These are phyloP conservation scores for Ceratocystis papillata DNA, from an alignment of 2,329 filamentous ascomycete species.

Conservation along the genomic window DNA sequence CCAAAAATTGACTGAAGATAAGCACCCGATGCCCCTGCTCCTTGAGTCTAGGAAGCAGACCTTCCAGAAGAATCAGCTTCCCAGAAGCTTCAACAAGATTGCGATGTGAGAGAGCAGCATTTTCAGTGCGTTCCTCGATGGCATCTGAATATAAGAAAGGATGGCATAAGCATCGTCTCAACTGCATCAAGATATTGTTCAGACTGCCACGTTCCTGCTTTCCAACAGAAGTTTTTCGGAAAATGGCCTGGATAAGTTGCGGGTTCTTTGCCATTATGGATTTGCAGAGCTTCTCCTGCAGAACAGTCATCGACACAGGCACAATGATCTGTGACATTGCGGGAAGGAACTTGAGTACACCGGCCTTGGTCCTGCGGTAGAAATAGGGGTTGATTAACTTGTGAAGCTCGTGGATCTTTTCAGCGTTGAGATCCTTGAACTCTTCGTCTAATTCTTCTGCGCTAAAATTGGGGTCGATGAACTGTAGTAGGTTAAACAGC, in stretches of 20 bases:
- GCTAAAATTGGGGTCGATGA: conserved; percentile 62
- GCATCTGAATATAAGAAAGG: conserved; percentile 87
- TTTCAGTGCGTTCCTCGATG: conserved; percentile 70
- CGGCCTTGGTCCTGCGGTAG: conserved; percentile 68
- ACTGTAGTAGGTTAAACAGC: conserved; percentile 92
- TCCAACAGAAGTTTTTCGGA: conserved; percentile 57
- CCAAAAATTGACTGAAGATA: conserved; percentile 91
- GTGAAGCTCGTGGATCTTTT: conserved; percentile 73
- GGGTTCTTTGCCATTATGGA: conserved; percentile 88
- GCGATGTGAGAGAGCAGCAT: conserved; percentile 52
- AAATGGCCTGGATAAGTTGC: conserved; percentile 76
- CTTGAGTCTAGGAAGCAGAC: conserved; percentile 78
- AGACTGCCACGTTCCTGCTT: conserved; percentile 64
- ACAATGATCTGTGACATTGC: conserved; percentile 92
- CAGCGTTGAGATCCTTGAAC: conserved; percentile 67
- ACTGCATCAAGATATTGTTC: conserved; percentile 90
- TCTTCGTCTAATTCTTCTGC: conserved; percentile 64
- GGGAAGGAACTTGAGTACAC: conserved; percentile 83
- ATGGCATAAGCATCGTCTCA: conserved; percentile 89
- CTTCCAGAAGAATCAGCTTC: conserved; percentile 72
- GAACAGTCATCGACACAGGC: conserved; percentile 84
- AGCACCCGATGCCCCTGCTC: conserved; percentile 81
- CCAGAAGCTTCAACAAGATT: conserved; percentile 86
- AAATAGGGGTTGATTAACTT: conserved; percentile 67
- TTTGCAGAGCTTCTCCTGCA: conserved; percentile 91